phyloP scores from a whole-genome alignment of 495 filamentous ascomycete species.

The Aspergillus saccharolyticus region DNA sequence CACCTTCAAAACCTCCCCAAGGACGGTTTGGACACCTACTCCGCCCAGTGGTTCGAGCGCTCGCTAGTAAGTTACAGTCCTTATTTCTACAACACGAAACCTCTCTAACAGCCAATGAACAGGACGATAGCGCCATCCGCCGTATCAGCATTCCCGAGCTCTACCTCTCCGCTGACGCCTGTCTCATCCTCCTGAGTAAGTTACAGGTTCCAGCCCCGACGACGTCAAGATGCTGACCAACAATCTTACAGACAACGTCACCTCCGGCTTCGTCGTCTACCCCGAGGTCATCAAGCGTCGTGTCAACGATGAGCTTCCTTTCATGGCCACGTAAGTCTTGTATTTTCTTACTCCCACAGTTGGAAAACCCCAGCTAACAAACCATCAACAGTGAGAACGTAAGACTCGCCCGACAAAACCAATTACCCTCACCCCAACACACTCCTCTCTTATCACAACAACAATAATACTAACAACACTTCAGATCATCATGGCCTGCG shows the following conservation, averaged over 20 bases:
- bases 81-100: background rate
- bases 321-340: slow-evolving; percentile 68
- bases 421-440: background rate
- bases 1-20: slow-evolving; percentile 57
- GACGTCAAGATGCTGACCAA: background rate
- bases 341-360: background rate
- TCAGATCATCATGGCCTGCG: slow-evolving; percentile 81
- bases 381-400: slow-evolving; percentile 38
- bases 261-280: slow-evolving; percentile 79
- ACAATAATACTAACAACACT: slow-evolving; percentile 13
- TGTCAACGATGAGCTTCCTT: slow-evolving; percentile 77
- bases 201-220: background rate
- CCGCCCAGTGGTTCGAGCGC: slow-evolving; percentile 78
- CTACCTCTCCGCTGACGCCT: slow-evolving; percentile 79
- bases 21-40: slow-evolving; percentile 70
- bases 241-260: slow-evolving; percentile 60
- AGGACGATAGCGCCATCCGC: slow-evolving; percentile 59
- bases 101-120: slow-evolving; percentile 13
- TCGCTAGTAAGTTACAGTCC: slow-evolving; percentile 43
- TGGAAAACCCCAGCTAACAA: slow-evolving; percentile 15
- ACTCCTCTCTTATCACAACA: background rate
- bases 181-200: slow-evolving; percentile 61
- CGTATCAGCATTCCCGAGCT: slow-evolving; percentile 72
- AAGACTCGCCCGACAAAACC: slow-evolving; percentile 9
- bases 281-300: slow-evolving; percentile 65